These are phyloP conservation scores for Scleroderma bovista DNA, from an alignment of 768 basidiomycete species.

Conservation along the genomic window DNA sequence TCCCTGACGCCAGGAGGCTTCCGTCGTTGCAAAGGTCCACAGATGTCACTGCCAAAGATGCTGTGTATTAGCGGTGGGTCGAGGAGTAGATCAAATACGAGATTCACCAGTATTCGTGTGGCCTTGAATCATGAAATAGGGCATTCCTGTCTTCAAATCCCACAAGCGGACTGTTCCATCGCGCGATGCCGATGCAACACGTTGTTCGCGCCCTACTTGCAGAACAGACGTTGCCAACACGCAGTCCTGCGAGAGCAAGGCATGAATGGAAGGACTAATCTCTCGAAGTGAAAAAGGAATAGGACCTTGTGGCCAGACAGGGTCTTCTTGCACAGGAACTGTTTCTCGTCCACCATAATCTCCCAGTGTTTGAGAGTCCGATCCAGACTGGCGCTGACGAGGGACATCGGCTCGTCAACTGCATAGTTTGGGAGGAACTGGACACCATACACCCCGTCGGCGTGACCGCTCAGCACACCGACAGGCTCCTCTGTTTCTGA, in stretches of 20 bases:
- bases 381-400: slow-evolving; percentile 29
- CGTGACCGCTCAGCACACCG: slow-evolving; percentile 21
- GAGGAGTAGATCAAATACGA: slow-evolving; percentile 14
- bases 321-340: slow-evolving; percentile 25
- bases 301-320: slow-evolving; percentile 25
- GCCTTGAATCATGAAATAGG: slow-evolving; percentile 32
- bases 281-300: slow-evolving; percentile 1
- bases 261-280: no score
- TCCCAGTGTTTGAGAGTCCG: slow-evolving; percentile 41
- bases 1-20: slow-evolving; percentile 30
- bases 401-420: slow-evolving; percentile 21
- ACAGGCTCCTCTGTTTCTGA: slow-evolving; percentile 17
- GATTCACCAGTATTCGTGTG: slow-evolving; percentile 30
- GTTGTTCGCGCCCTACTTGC: slow-evolving; percentile 29
- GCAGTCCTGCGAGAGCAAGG: slow-evolving; percentile 19
- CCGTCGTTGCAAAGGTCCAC: slow-evolving; percentile 33
- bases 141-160: slow-evolving; percentile 27
- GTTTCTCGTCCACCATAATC: slow-evolving; percentile 24
- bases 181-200: slow-evolving; percentile 33
- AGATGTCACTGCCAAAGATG: slow-evolving; percentile 28
- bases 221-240: slow-evolving; percentile 26
- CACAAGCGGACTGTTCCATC: slow-evolving; percentile 33
- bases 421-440: slow-evolving; percentile 23
- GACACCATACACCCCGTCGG: slow-evolving; percentile 26
- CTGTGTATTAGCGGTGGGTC: not conserved